These are phyloP conservation scores for Serendipita sp. DNA, from an alignment of 768 basidiomycete genomes.

Conservation along the genomic window DNA sequence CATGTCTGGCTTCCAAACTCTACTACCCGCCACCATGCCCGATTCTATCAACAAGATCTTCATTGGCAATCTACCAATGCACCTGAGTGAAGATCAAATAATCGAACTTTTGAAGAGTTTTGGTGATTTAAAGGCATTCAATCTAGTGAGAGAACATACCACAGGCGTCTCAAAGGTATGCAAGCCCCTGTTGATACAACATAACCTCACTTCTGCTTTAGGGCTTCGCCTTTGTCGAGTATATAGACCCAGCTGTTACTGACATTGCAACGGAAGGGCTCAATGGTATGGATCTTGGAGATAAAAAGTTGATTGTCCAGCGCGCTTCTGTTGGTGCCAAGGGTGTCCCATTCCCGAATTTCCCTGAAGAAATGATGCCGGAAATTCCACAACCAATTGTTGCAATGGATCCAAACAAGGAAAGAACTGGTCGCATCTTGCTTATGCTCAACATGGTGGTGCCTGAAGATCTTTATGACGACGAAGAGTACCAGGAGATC, in stretches of 20 bases:
- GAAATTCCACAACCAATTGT: slow-evolving; percentile 78
- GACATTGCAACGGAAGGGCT: slow-evolving; percentile 93
- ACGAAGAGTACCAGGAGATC: slow-evolving; percentile 86
- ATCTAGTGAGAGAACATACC: slow-evolving; percentile 87
- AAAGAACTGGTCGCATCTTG: slow-evolving; percentile 52
- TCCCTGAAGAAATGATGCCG: slow-evolving; percentile 68
- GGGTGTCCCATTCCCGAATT: slow-evolving; percentile 36
- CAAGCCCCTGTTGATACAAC: background rate
- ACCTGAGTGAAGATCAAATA: slow-evolving; percentile 96
- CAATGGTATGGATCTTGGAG: slow-evolving; percentile 95
- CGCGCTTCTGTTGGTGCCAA: slow-evolving; percentile 90
- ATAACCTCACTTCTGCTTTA: slow-evolving; percentile 19
- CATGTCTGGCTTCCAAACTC: slow-evolving; percentile 19
- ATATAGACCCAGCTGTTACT: slow-evolving; percentile 74
- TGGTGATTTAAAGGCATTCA: slow-evolving; percentile 95
- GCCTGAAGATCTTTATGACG: slow-evolving; percentile 75
- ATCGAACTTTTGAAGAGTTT: slow-evolving; percentile 96
- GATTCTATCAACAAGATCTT: slow-evolving; percentile 98
- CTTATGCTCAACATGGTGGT: slow-evolving; percentile 99
- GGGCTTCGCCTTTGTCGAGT: slow-evolving; percentile 99
- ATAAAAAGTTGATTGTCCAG: slow-evolving; percentile 89
- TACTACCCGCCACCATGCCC: slow-evolving; percentile 40
- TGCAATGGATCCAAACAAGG: slow-evolving; percentile 47
- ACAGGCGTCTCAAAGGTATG: slow-evolving; percentile 75
- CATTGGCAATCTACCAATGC: slow-evolving; percentile 86